Evolutionary conservation across 1,284 basidiomycete genomes (phyloP), one percentile per base, ranked within the genome.

Genomic region (Pulveroboletus sp.): DNA sequence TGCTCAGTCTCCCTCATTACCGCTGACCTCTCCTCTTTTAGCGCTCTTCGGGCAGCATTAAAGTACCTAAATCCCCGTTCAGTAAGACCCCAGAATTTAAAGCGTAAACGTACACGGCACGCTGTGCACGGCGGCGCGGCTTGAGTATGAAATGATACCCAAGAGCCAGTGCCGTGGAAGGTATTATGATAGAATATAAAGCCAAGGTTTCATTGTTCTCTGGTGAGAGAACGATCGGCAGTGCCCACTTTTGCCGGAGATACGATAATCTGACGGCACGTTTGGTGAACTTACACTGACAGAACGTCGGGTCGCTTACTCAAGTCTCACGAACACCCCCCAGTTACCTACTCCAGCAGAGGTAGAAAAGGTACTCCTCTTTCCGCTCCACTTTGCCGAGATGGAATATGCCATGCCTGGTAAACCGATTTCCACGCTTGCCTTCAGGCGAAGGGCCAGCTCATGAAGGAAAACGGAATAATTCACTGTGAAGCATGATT

Each of bases 1-100:
- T 86, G 83, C 43, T 81, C 75, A 14, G 84, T 84, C 62, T 86
- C 83, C 50, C 77, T 74, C 54, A 78, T 73, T 62, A 83, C 75
- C 65, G 84, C 81, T n/a, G 77, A 74, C 52, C 85, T 81, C 60
- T 81, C 78, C 52, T 89, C 87, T 52, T 76, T 76, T 60, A 88
- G 77, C 48, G 81, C 80, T 45, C 70, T 74, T 45, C 76, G 73
- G 31, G 75, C 77, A 33, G 77, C 72, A 42, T 83, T 77, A 64
- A 90, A 78, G 72, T 78, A 79, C 77, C 79, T 74, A 71, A 59
- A 69, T 57, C 54, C 75, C 65, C 60, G 73, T 72, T 69, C 70
- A 67, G 66, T 43, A 64, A 55, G 38, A 44, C 56, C 52, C 51
- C 43, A 29, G 56, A 59, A 58, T 39, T 50, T 2, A 45, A 31